These are phyloP conservation scores for Glycine latifolia DNA, from an alignment of 306 rosid genomes.

Conservation along the genomic window DNA sequence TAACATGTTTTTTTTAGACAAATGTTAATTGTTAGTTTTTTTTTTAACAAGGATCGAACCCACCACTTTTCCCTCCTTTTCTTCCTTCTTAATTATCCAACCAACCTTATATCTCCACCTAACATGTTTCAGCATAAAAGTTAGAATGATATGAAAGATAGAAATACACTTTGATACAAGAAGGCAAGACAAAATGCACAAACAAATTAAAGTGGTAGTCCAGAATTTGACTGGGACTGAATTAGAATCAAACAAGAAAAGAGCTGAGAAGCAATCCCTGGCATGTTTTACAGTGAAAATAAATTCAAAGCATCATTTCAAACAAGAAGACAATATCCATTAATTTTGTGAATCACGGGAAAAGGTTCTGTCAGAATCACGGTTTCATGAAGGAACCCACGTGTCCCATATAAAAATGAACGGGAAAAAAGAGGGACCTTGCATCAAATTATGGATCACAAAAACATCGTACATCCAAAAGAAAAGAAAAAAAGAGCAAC, in stretches of 20 bases:
- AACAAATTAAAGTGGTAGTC: background rate
- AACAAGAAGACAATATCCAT: no score
- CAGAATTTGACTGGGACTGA: background rate
- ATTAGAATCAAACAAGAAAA: background rate
- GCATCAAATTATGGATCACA: slow-evolving; percentile 5
- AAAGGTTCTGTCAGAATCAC: background rate
- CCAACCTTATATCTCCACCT: background rate
- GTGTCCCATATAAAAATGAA: background rate
- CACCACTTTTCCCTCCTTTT: no score
- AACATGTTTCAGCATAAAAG: slow-evolving; percentile 17
- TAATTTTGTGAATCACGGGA: no score
- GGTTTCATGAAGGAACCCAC: background rate
- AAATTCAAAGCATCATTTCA: no score
- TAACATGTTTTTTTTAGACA: no score
- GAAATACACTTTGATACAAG: background rate
- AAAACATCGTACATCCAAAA: background rate
- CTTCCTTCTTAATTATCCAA: no score
- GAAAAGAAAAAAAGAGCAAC: background rate
- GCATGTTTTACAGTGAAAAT: background rate
- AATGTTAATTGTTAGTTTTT: no score
- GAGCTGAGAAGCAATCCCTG: slow-evolving; percentile 5
- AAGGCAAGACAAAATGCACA: background rate
- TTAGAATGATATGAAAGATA: background rate
- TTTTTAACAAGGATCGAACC: no score
- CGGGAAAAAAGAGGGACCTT: background rate